These are phyloP conservation scores for Postia placenta DNA, from an alignment of 768 basidiomycete genomes.

Conservation along the genomic window DNA sequence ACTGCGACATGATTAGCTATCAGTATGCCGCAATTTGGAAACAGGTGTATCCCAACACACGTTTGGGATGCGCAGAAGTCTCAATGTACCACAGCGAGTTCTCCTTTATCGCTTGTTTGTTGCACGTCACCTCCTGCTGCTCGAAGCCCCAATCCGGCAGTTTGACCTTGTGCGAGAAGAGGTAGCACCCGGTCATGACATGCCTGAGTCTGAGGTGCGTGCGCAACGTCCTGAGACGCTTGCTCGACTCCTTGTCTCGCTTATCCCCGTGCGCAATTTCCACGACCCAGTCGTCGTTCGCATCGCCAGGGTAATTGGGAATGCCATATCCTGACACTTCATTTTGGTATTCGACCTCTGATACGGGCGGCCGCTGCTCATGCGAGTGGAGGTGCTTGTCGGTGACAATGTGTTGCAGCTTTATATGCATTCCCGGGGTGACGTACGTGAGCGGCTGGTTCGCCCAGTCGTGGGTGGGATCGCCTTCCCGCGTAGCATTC, in stretches of 20 bases:
- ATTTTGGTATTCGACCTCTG: constrained; percentile 98
- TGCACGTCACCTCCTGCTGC: constrained; percentile 99
- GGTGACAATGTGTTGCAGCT: constrained; percentile 73
- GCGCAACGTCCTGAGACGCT: constrained; percentile 71
- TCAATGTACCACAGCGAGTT: constrained; percentile 96
- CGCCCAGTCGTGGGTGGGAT: constrained; percentile 42
- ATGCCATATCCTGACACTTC: constrained; percentile 95
- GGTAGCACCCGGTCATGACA: constrained; percentile 84
- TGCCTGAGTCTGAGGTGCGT: constrained; percentile 84
- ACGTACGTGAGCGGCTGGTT: constrained; percentile 55
- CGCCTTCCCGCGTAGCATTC: constrained; percentile 56
- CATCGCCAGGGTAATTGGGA: constrained; percentile 78
- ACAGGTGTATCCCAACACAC: constrained; percentile 37
- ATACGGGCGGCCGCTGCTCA: constrained; percentile 89
- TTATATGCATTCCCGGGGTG: constrained; percentile 62
- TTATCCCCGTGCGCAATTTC: constrained; percentile 73
- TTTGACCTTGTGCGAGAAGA: constrained; percentile 98
- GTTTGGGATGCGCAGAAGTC: constrained; percentile 66
- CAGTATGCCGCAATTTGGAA: not conserved
- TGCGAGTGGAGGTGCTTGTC: constrained; percentile 91
- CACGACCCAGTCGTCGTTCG: constrained; percentile 90
- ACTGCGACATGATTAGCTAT: constrained; percentile 55
- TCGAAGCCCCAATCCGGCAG: constrained; percentile 97
- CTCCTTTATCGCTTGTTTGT: constrained; percentile 86
- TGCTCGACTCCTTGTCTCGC: constrained; percentile 58